Evolutionary conservation across 2,329 filamentous ascomycete species (phyloP).

Genomic region (Colletotrichum acutatum): DNA sequence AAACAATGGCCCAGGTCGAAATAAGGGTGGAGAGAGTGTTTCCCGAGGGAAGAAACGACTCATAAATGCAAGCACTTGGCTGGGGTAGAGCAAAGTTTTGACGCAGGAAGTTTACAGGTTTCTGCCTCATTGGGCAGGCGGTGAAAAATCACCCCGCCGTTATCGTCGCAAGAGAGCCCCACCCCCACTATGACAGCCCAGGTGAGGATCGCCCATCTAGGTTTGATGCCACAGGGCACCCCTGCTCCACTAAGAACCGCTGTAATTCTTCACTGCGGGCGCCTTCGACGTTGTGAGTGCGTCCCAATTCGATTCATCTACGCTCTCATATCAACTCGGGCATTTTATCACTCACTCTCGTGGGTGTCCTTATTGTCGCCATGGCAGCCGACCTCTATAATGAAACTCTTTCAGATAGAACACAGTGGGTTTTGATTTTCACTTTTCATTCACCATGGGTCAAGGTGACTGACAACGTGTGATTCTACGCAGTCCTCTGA

Average conservation of each 20-base stretch:
- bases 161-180: constrained; percentile 22
- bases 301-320: background rate
- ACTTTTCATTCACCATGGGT: background rate
- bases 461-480: constrained; percentile 2
- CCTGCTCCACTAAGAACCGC: constrained; percentile 27
- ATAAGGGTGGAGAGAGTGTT: constrained; percentile 9
- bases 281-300: background rate
- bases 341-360: background rate
- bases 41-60: constrained; percentile 26
- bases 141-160: constrained; percentile 21
- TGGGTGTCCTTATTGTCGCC: background rate
- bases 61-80: constrained; percentile 14
- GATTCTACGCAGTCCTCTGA: constrained; percentile 60
- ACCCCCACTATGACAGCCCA: constrained; percentile 30
- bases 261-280: constrained; percentile 20
- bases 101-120: constrained; percentile 17
- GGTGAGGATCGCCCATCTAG: constrained; percentile 3
- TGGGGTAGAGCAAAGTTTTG: constrained; percentile 31
- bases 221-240: constrained; percentile 16
- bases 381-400: constrained; percentile 29
- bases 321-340: background rate
- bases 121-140: background rate
- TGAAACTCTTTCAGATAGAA: constrained; percentile 31
- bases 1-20: constrained; percentile 1
- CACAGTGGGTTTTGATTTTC: constrained; percentile 11